Evolutionary conservation across 129 eudicot genomes (phyloP).

Genomic region (Centella asiatica): DNA sequence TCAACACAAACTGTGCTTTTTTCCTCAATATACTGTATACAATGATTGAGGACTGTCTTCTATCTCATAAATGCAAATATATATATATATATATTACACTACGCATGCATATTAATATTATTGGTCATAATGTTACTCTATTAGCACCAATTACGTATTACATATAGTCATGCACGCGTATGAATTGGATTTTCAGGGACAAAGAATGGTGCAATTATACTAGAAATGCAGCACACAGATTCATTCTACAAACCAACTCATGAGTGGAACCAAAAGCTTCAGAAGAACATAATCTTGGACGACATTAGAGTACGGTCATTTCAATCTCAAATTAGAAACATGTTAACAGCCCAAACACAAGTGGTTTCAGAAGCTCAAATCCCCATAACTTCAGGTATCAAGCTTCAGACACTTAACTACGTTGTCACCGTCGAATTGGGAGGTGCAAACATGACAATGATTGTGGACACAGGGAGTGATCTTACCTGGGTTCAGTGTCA

Average conservation of each 20-base stretch:
- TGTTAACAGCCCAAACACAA: conserved; percentile 21
- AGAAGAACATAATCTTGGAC: conserved; percentile 44
- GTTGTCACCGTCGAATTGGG: conserved; percentile 53
- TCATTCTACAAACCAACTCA: conserved; percentile 26
- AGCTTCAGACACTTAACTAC: conserved; percentile 75
- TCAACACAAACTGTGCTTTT: too few species aligned
- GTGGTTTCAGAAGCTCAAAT: conserved; percentile 45
- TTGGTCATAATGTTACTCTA: too few species aligned
- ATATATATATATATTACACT: too few species aligned
- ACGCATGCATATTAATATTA: too few species aligned
- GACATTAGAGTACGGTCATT: conserved; percentile 48
- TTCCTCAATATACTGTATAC: too few species aligned
- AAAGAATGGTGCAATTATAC: conserved; percentile 49
- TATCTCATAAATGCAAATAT: too few species aligned
- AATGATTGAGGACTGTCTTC: too few species aligned
- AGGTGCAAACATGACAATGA: conserved; percentile 52
- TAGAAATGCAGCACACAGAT: conserved; percentile 67
- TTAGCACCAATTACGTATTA: neutral
- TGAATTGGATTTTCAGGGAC: conserved; percentile 34
- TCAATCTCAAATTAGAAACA: conserved; percentile 53
- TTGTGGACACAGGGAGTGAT: conserved; percentile 90
- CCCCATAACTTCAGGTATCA: conserved; percentile 64
- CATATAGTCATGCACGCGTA: neutral
- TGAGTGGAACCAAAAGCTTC: conserved; percentile 39
- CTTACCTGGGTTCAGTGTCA: conserved; percentile 92